Evolutionary conservation across 305 asterid species (phyloP).

Genomic region (Fraxinus angustifolia): DNA sequence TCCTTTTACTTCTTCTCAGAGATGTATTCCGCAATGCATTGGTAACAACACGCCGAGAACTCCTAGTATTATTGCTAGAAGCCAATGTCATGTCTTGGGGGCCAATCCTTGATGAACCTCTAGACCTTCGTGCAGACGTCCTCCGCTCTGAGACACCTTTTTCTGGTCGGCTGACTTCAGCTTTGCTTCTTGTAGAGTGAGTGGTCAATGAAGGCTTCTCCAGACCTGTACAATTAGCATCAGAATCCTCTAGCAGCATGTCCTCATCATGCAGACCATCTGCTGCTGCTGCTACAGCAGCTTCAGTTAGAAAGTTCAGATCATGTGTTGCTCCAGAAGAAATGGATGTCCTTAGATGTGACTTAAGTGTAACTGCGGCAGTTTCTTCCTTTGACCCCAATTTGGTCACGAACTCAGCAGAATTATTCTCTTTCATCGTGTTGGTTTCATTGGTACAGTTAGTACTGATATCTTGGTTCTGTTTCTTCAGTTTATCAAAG

Average conservation of each 20-base stretch:
- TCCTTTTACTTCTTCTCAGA: conserved; percentile 61
- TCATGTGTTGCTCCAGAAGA: conserved; percentile 39
- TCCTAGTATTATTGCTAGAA: conserved; percentile 33
- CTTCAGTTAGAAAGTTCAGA: conserved; percentile 47
- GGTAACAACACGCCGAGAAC: conserved; percentile 33
- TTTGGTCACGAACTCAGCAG: conserved; percentile 38
- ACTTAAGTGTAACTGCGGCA: conserved; percentile 30
- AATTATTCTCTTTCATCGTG: conserved; percentile 32
- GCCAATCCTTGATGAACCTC: conserved; percentile 58
- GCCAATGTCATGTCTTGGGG: conserved; percentile 34
- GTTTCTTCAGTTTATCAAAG: conserved; percentile 63
- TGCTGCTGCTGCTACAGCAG: conserved; percentile 47
- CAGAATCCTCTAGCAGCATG: conserved; percentile 39
- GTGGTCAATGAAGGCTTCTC: conserved; percentile 36
- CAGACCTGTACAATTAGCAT: conserved; percentile 30
- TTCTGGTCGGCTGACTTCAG: conserved; percentile 38
- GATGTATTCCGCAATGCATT: conserved; percentile 42
- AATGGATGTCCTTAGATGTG: conserved; percentile 19
- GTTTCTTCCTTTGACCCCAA: conserved; percentile 39
- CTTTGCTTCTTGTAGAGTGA: conserved; percentile 48
- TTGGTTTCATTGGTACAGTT: conserved; percentile 33
- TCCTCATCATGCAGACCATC: conserved; percentile 41
- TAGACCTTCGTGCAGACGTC: conserved; percentile 51
- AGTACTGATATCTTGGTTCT: conserved; percentile 34
- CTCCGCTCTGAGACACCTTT: conserved; percentile 37